A percentile compares a stretch with the other conserved stretches of the same genome.
These are phyloP conservation scores for Ganoderma lingzhi DNA, from an alignment of 1,284 basidiomycete genomes.

Conservation along the genomic window DNA sequence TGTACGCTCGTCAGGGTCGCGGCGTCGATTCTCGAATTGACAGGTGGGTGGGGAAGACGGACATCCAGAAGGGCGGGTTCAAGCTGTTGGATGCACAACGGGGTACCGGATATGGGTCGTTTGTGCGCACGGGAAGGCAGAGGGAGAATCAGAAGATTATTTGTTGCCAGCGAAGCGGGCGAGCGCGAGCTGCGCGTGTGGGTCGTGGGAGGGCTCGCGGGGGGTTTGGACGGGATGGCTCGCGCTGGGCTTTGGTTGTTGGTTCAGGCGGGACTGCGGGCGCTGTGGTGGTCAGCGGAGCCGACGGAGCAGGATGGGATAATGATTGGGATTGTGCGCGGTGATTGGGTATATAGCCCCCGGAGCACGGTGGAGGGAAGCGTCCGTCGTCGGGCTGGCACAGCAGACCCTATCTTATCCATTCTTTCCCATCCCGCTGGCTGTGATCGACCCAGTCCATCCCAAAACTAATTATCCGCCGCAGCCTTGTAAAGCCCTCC, in stretches of 20 bases:
- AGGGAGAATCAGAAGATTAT: conserved; percentile 4
- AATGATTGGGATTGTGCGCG: background rate
- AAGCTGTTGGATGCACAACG: background rate
- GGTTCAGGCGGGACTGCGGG: conserved; percentile 10
- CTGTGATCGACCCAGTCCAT: conserved; percentile 22
- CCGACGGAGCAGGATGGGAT: conserved; percentile 3
- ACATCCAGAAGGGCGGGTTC: background rate
- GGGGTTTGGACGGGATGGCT: conserved; percentile 1
- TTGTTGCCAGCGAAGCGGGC: conserved; percentile 14
- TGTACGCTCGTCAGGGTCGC: background rate
- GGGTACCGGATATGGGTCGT: background rate
- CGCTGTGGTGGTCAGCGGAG: background rate
- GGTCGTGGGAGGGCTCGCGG: conserved; percentile 4
- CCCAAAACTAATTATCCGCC: conserved; percentile 30
- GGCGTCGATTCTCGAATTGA: background rate
- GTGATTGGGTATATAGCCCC: conserved; percentile 26
- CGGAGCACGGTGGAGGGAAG: conserved; percentile 8
- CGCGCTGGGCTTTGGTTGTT: conserved; percentile 2
- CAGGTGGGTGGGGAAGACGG: background rate
- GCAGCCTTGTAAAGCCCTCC: conserved; percentile 28
- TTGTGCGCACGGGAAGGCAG: background rate
- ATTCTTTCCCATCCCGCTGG: conserved; percentile 26
- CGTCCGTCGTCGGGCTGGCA: conserved; percentile 5
- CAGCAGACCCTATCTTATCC: conserved; percentile 15
- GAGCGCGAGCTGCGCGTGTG: conserved; percentile 8